Base-by-base conservation (phyloP, 139 green algal species). In the Raphidocelis subcapitata region DNA sequence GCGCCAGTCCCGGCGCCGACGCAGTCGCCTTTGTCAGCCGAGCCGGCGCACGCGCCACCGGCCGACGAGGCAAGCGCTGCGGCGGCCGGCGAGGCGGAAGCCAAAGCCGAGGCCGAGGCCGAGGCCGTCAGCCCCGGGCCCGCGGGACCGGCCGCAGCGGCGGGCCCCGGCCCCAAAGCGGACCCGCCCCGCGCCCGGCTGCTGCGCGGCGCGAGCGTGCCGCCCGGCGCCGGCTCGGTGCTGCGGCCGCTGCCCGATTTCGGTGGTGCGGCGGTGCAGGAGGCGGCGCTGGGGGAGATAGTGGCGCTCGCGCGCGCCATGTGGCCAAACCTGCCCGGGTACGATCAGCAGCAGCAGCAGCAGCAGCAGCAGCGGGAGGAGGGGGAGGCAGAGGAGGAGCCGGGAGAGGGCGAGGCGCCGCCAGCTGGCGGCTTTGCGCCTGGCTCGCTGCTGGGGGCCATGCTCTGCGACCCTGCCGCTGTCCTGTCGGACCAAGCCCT, bases 251-350 rank as follows among this genome's bases (percentile, higher is more conserved):
- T 59, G 29, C 69, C 69, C 15, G 69, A 75, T 23, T 26, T 60
- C 16, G 49, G 26, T 24, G 23, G 61, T 15, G 12, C 41, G 20
- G 16, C 8, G 14, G 47, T 56, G 32, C 69, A 75, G 28, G 55
- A 75, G 20, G 56, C 67, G 57, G 69, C 61, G 0, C 56, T 46
- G 69, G 36, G 59, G 26, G 69, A 75, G 41, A 31, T 67, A 1
- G 37, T 75, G 57, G 69, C 69, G 10, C 56, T 75, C 20, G 69
- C 56, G 23, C 36, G 57, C 23, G 56, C 37, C 20, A 21, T 75
- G 37, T 75, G 67, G 46, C 69, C 69, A 29, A 35, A 44, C 26
- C 41, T 26, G n/a, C 44, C 35, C 12, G 15, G 35, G 20, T 26
- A 37, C 35, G 28, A 47, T 54, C 35, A 64, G 55, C 67, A 54